Conservation (phyloP, 1,139 yeast genomes). For the Lodderomyces theae region DNA sequence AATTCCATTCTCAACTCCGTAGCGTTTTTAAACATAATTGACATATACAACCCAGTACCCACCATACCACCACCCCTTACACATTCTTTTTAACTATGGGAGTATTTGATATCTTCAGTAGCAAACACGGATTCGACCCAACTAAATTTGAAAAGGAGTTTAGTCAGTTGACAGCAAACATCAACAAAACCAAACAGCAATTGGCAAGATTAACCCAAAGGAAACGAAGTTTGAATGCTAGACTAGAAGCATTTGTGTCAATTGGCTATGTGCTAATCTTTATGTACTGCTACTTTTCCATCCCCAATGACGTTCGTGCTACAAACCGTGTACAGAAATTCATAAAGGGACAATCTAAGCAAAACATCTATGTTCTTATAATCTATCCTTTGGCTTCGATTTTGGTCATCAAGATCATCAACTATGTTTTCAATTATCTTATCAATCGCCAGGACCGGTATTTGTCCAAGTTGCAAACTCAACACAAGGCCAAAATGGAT, state of each 20-base stretch:
- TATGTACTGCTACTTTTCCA: slow-evolving; percentile 24
- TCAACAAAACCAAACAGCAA: slow-evolving; percentile 24
- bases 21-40: neutral
- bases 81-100: slow-evolving; percentile 9
- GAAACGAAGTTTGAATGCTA: slow-evolving; percentile 12
- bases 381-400: slow-evolving; percentile 30
- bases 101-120: slow-evolving; percentile 29
- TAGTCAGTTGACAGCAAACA: slow-evolving; percentile 38
- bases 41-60: too few species aligned
- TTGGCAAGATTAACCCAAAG: slow-evolving; percentile 16
- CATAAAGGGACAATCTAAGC: slow-evolving; percentile 22
- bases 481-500: slow-evolving; percentile 62
- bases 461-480: slow-evolving; percentile 34
- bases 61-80: neutral
- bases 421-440: slow-evolving; percentile 23
- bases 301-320: slow-evolving; percentile 19
- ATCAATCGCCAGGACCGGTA: slow-evolving; percentile 21
- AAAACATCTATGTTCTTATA: slow-evolving; percentile 20
- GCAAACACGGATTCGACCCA: slow-evolving; percentile 45
- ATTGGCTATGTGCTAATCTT: slow-evolving; percentile 32
- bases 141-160: slow-evolving; percentile 51
- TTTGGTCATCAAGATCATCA: slow-evolving; percentile 21
- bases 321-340: slow-evolving; percentile 24
- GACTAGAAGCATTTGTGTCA: slow-evolving; percentile 25
- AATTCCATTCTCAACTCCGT: neutral